Conservation (phyloP, 257 asterid genomes). For the Nyctanthes arbortristis region DNA sequence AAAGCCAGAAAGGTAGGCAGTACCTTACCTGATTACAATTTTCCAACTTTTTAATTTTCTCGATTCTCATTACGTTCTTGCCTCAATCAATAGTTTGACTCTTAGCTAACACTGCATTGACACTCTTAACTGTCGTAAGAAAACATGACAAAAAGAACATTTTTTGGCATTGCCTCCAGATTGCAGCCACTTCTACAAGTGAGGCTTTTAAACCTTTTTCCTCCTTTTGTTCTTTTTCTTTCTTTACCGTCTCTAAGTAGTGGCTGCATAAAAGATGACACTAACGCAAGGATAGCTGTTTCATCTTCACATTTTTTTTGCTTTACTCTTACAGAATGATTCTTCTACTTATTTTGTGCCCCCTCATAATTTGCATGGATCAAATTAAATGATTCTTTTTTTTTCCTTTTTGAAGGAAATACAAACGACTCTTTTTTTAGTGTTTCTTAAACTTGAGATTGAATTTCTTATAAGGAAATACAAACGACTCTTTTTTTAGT, state of each 20-base stretch:
- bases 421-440: slow-evolving; percentile 10
- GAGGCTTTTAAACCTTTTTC: neutral
- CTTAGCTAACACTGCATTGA: neutral
- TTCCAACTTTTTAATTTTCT: neutral
- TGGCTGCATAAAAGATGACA: slow-evolving; percentile 1
- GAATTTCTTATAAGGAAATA: slow-evolving; percentile 20
- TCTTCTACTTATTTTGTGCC: slow-evolving; percentile 6
- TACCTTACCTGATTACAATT: slow-evolving; percentile 9
- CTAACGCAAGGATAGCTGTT: slow-evolving; percentile 3
- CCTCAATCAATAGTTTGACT: slow-evolving; percentile 13
- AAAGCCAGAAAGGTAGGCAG: slow-evolving; percentile 80
- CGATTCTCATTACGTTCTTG: neutral
- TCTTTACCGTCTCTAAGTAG: neutral
- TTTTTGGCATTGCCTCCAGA: neutral
- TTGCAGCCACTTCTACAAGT: neutral
- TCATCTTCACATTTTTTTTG: neutral
- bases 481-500: slow-evolving; percentile 12
- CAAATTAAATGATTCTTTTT: neutral
- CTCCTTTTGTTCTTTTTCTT: too few relatives aligned
- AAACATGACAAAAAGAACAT: neutral
- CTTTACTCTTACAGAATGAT: slow-evolving; percentile 9
- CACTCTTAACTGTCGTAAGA: too few relatives aligned
- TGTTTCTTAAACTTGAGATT: slow-evolving; percentile 14
- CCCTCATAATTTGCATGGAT: slow-evolving; percentile 8
- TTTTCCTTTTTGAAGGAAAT: too few relatives aligned